phyloP scores from a whole-genome alignment of 2,329 filamentous ascomycete genomes.

The Nothomitra cinnamomea region DNA sequence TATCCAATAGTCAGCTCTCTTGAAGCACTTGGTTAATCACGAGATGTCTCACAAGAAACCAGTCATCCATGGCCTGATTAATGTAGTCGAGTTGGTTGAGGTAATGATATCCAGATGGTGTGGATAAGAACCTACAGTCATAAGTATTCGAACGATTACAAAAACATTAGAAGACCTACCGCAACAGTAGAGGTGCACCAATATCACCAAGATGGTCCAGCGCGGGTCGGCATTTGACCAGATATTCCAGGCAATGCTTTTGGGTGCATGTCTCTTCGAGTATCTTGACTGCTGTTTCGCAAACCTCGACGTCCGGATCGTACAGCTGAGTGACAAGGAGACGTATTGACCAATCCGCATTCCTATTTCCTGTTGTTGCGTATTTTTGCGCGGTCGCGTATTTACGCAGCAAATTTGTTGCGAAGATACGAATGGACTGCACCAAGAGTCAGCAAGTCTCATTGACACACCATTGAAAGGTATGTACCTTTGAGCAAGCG shows the following conservation, averaged over 20 bases:
- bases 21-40: not conserved
- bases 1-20: slow-evolving; percentile 6
- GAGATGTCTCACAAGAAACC: slow-evolving; percentile 48
- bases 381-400: slow-evolving; percentile 42
- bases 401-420: slow-evolving; percentile 72
- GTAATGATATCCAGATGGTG: slow-evolving; percentile 94
- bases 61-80: slow-evolving; percentile 98
- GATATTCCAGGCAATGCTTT: slow-evolving; percentile 79
- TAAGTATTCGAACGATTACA: not conserved
- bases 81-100: slow-evolving; percentile 95
- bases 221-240: slow-evolving; percentile 87
- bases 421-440: slow-evolving; percentile 64
- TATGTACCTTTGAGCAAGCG: slow-evolving; percentile 55
- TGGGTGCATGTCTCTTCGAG: slow-evolving; percentile 94
- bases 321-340: slow-evolving; percentile 96
- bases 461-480: slow-evolving; percentile 6
- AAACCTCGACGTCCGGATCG: slow-evolving; percentile 92
- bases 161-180: slow-evolving; percentile 20
- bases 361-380: slow-evolving; percentile 20
- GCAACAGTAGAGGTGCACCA: slow-evolving; percentile 75
- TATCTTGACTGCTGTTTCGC: slow-evolving; percentile 90
- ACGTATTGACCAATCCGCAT: slow-evolving; percentile 91
- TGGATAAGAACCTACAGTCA: slow-evolving; percentile 53
- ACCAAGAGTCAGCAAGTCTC: slow-evolving; percentile 11
- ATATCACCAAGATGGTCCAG: slow-evolving; percentile 94